Evolutionary conservation across 148 eudicot genomes (phyloP), one percentile per base, ranked within the genome.

Genomic region (Camellia sinensis): DNA sequence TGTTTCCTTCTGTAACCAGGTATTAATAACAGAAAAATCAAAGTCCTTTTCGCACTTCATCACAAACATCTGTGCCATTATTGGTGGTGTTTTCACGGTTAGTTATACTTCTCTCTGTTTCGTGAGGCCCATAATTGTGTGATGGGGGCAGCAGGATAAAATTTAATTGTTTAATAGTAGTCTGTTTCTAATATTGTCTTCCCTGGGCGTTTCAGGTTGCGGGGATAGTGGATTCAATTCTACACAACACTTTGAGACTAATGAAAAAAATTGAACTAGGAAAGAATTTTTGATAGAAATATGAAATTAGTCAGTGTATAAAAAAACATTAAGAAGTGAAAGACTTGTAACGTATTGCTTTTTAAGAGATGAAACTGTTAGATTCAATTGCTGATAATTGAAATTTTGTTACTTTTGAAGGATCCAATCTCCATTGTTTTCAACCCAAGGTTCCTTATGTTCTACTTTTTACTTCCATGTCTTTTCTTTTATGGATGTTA

Each of bases 1-100:
- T 37, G 11, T 63, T 80, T 52, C 71, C 73, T 79, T 67, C 12
- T 67, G 41, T 84, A 72, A 70, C 74, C 88, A 96, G 99, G 92
- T 92, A 74, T 70, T 92, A 62, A 86, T 96, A 60, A 91, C 92
- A 53, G 97, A 93, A 81, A 82, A 89, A 68, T 73, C 89, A 18
- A 91, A 88, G 84, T 91, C 98, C 69, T 96, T 96, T 83, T 87
- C 93, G 2, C 99, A 96, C 82, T 96, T 96, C 88, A 80, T 96
- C 62, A 96, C 98, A 7, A 96, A 90, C 74, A 84, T 96, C 46
- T 96, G 99, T 83, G 98, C 99, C 75, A 96, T 96, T 75, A 92
- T 92, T 67, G 98, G 99, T 52, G 99, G 99, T 66, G 91, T 96
- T 84, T 96, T 96, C 89, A 96, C 99, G 93, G 99, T 96, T 22